Conservation (phyloP, 495 filamentous ascomycete species). For the Cercophora samala region DNA sequence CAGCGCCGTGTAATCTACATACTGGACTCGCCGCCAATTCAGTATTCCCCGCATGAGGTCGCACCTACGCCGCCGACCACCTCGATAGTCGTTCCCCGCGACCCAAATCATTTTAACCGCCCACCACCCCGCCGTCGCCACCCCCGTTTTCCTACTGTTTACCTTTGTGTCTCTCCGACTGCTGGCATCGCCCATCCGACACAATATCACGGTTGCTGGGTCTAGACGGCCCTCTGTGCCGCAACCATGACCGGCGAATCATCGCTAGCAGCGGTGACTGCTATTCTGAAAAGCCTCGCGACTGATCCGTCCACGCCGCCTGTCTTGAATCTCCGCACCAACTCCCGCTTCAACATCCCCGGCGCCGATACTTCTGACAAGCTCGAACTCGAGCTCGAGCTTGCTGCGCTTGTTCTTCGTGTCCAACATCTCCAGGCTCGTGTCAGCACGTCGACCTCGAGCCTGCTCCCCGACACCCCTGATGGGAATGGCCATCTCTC, state of each 20-base stretch:
- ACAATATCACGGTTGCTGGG: constrained; percentile 3
- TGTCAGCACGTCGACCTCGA: constrained; percentile 53
- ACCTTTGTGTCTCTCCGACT: background rate
- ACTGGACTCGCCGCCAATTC: background rate
- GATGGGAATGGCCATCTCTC: constrained; percentile 54
- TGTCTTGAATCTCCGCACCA: constrained; percentile 23
- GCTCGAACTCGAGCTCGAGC: constrained; percentile 64
- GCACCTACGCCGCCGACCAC: background rate
- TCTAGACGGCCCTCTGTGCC: constrained; percentile 18
- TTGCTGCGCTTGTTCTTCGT: constrained; percentile 63
- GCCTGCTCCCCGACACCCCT: constrained; percentile 61
- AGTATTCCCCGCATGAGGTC: background rate
- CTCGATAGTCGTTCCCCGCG: constrained; percentile 1
- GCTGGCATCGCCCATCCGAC: background rate
- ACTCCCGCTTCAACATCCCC: constrained; percentile 56
- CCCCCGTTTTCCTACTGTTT: background rate
- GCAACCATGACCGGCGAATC: constrained; percentile 57
- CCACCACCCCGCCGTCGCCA: background rate
- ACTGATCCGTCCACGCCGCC: constrained; percentile 38
- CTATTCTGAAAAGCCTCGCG: constrained; percentile 62
- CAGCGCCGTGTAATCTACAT: background rate
- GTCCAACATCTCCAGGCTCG: constrained; percentile 67
- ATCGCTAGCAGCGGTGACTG: constrained; percentile 59
- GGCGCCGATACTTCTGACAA: constrained; percentile 62
- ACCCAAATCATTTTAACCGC: constrained; percentile 1